Conservation (phyloP, 2,329 filamentous ascomycete genomes). For the Fusarium bulbicola region DNA sequence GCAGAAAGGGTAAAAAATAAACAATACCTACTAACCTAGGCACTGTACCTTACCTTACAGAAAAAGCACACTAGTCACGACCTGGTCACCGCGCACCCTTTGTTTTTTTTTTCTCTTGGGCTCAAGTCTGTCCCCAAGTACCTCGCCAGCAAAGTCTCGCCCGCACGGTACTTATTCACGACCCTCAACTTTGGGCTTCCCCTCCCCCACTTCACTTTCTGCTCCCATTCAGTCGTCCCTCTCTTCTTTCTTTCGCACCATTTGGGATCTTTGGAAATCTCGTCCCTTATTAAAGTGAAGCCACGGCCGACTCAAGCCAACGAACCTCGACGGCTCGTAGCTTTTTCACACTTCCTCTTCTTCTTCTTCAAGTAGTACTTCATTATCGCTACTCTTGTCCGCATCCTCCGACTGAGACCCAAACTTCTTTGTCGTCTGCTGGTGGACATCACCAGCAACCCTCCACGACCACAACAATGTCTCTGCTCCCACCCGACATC, state of each 20-base stretch:
- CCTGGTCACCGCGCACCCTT: slow-evolving; percentile 30
- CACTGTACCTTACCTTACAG: not conserved
- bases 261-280: slow-evolving; percentile 38
- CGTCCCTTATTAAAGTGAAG: slow-evolving; percentile 30
- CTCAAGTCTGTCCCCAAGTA: slow-evolving; percentile 21
- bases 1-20: slow-evolving; percentile 2
- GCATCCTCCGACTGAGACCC: slow-evolving; percentile 18
- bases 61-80: slow-evolving; percentile 30
- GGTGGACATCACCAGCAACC: slow-evolving; percentile 44
- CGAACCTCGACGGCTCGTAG: slow-evolving; percentile 33
- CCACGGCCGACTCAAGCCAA: slow-evolving; percentile 29
- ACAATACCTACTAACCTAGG: not conserved
- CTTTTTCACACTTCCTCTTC: slow-evolving; percentile 13
- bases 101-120: slow-evolving; percentile 33
- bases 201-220: slow-evolving; percentile 42
- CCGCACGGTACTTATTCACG: slow-evolving; percentile 9
- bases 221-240: slow-evolving; percentile 36
- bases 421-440: slow-evolving; percentile 38
- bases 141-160: slow-evolving; percentile 10
- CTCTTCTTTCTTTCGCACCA: slow-evolving; percentile 40
- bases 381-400: slow-evolving; percentile 1
- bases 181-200: slow-evolving; percentile 35
- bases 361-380: not conserved
- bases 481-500: slow-evolving; percentile 84
- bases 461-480: slow-evolving; percentile 66